These are phyloP conservation scores for Apostasia shenzhenica DNA, from an alignment of 106 monocot species.

Conservation along the genomic window DNA sequence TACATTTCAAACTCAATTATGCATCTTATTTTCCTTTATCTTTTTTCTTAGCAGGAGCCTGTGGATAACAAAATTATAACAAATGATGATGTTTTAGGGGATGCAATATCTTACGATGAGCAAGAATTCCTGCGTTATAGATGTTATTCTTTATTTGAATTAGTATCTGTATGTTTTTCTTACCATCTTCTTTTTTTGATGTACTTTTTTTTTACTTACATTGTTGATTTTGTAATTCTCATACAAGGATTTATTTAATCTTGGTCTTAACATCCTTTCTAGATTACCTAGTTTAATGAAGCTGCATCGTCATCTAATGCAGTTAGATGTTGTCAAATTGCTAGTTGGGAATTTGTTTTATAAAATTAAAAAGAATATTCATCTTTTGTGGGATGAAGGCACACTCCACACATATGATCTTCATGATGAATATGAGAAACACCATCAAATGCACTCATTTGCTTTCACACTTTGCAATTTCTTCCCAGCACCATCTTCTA, in stretches of 20 bases:
- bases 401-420: no score
- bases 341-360: neutral
- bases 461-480: no score
- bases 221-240: neutral
- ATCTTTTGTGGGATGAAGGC: no score
- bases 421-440: no score
- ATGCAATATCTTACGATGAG: slow-evolving; percentile 53
- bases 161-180: slow-evolving; percentile 25
- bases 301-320: no score
- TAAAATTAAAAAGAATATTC: neutral
- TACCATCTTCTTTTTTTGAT: neutral
- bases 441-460: no score
- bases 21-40: neutral
- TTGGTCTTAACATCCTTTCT: no score
- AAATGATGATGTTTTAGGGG: slow-evolving; percentile 70
- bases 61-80: slow-evolving; percentile 37
- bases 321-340: neutral
- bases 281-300: no score
- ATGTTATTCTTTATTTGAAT: slow-evolving; percentile 57
- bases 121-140: slow-evolving; percentile 41
- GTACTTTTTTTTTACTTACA: neutral
- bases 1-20: no score
- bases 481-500: no score
- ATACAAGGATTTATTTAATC: no score
- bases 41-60: slow-evolving; percentile 28